Evolutionary conservation across 345 rosid genomes (phyloP).

Genomic region (Eutrema yunnanense): DNA sequence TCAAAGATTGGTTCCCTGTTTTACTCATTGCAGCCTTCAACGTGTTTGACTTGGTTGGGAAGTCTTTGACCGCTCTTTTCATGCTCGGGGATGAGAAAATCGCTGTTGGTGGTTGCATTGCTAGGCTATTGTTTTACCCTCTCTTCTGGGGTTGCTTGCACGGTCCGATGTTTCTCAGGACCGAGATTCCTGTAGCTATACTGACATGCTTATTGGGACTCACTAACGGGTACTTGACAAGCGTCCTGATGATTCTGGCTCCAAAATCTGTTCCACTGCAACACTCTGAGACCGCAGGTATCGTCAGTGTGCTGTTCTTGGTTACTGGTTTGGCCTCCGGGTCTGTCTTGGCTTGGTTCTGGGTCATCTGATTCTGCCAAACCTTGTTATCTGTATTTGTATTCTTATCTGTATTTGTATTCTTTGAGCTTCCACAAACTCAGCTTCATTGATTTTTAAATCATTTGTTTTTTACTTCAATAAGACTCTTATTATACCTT

Average conservation of each 20-base stretch:
- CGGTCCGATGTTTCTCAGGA: conserved; percentile 70
- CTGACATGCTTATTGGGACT: conserved; percentile 77
- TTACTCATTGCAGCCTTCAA: conserved; percentile 71
- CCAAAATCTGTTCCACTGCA: conserved; percentile 70
- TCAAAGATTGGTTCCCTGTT: conserved; percentile 81
- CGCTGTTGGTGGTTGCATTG: conserved; percentile 60
- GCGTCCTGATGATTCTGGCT: conserved; percentile 77
- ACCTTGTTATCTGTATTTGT: conserved; percentile 20
- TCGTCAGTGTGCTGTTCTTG: conserved; percentile 72
- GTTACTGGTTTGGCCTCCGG: conserved; percentile 75
- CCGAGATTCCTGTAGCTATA: conserved; percentile 79
- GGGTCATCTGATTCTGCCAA: conserved; percentile 61
- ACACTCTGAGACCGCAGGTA: conserved; percentile 86
- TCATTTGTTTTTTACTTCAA: background rate
- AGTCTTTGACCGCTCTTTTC: conserved; percentile 66
- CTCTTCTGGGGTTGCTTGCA: conserved; percentile 80
- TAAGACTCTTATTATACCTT: background rate
- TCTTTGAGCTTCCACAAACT: conserved; percentile 9
- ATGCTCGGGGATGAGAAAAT: conserved; percentile 54
- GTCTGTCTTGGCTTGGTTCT: conserved; percentile 69
- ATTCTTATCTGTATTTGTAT: conserved; percentile 26
- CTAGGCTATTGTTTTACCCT: conserved; percentile 81
- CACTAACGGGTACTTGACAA: conserved; percentile 80
- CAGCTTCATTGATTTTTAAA: conserved; percentile 21
- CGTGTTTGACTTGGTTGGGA: conserved; percentile 88